Evolutionary conservation across 495 filamentous ascomycete genomes (phyloP), one percentile per base, ranked within the genome.

Genomic region (Talaromyces borbonicus): DNA sequence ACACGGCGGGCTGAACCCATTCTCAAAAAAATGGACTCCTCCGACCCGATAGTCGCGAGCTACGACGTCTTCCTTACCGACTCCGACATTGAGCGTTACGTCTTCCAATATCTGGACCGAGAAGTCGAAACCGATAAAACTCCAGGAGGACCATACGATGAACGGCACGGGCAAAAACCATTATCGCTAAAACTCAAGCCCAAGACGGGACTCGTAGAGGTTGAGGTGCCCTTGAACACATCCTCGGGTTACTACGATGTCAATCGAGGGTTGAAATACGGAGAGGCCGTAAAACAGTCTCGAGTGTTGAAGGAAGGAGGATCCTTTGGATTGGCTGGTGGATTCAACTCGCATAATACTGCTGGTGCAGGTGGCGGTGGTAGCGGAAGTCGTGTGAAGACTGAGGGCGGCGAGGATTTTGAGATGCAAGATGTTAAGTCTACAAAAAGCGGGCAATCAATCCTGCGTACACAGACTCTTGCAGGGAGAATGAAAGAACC

Each of bases 51-150:
- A 49, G 65, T 74, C 23, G 64, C 73, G 18, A 73, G 74, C 32
- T 83, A 81, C 62, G 73, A 80, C 50, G 63, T 84, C 57, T 77
- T 67, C 65, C 71, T 84, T 43, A 82, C 69, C 39, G 65, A 70
- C 52, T 71, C 69, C 39, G 59, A 69, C 45, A 60, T 69, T 53
- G 60, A 58, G 32, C 66, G 66, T 18, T 79, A 79, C 55, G 70
- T 90, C 48, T 72, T 90, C 29, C 85, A 89, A 63, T 89, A 84
- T 60, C 77, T 82, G 5, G 69, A 71, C 51, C 62, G 67, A 12
- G 57, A 62, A 12, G 9, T 29, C 12, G 38, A 48, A 29, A 75
- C 77, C 43, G 31, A 46, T 24, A 72, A 76, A 37, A 48, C 49
- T 8, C 49, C 60, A 1, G 60, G 68, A 9, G 62, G 73, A 44